These are phyloP conservation scores for Colletotrichum truncatum DNA, from an alignment of 2,329 filamentous ascomycete genomes.

Conservation along the genomic window DNA sequence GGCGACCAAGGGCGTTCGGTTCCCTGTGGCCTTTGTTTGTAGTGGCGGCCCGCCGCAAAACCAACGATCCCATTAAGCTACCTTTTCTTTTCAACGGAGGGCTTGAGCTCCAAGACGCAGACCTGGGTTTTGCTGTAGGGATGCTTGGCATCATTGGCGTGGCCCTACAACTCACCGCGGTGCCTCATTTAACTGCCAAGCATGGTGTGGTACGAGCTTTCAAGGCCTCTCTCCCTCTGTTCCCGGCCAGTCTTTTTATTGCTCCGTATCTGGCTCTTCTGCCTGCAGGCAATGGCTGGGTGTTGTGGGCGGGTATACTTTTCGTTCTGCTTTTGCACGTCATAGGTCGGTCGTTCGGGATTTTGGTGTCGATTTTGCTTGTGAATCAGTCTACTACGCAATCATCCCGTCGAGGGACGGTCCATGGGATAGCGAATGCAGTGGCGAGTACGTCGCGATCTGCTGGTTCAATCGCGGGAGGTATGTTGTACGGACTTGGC, in stretches of 20 bases:
- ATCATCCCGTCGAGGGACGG: not conserved
- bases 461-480: not conserved
- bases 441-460: not conserved
- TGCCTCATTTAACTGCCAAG: not conserved
- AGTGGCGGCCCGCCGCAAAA: not conserved
- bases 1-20: not conserved
- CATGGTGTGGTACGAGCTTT: not conserved
- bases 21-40: conserved; percentile 1
- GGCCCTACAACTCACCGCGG: not conserved
- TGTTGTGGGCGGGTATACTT: not conserved
- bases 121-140: not conserved
- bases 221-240: not conserved
- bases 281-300: not conserved
- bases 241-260: not conserved
- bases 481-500: not conserved
- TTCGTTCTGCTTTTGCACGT: not conserved
- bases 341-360: not conserved
- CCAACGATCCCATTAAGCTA: not conserved
- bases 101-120: not conserved
- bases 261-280: not conserved
- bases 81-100: not conserved
- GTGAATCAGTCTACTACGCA: not conserved
- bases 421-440: not conserved
- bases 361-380: not conserved
- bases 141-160: not conserved